Evolutionary conservation across 257 asterid genomes (phyloP), one percentile per base, ranked within the genome.

Genomic region (Fraxinus quadrangulata): DNA sequence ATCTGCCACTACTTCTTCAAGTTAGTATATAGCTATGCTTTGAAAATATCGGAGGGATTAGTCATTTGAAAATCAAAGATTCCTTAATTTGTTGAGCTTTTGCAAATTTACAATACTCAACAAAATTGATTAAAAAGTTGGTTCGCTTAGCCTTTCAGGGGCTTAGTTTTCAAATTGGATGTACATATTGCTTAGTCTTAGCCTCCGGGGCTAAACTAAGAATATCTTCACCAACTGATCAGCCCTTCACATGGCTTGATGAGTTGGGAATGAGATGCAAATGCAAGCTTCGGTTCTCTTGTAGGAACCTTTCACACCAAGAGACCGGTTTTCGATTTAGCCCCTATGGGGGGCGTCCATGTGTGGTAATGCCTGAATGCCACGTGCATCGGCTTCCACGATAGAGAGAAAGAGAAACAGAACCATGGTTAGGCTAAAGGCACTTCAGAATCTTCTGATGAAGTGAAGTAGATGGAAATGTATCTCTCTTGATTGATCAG

Each of bases 391-490:
- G 88, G 84, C 85, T 84, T 79, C 81, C 80, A 63, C 69, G 47
- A 72, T 72, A 36, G 61, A 30, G 56, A 78, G 73, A 77, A 63
- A 26, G 69, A 63, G 69, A 63, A 61, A 24, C 33, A 63, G 36
- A 63, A 93, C 96, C 96, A 91, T 93, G 98, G 93, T 94, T 88
- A 87, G 92, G 96, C 94, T 95, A 90, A 79, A 90, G 91, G 91
- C 80, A 77, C 76, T 85, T 85, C 86, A 77, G 67, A 37, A 81
- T 65, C 69, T 69, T 81, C 76, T 26, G 72, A 71, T 59, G 86
- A 77, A 59, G 74, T n/a, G 85, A 68, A 78, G 76, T 36, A 79
- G 67, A 76, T 71, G 79, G 82, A 75, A 84, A 77, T 83, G 84
- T 74, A 78, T 83, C 84, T 84, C 65, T 79, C 77, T 47, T 47